These are phyloP conservation scores for Cyclostephanos invisitatus DNA, from an alignment of 108 stramenopile genomes.

Conservation along the genomic window DNA sequence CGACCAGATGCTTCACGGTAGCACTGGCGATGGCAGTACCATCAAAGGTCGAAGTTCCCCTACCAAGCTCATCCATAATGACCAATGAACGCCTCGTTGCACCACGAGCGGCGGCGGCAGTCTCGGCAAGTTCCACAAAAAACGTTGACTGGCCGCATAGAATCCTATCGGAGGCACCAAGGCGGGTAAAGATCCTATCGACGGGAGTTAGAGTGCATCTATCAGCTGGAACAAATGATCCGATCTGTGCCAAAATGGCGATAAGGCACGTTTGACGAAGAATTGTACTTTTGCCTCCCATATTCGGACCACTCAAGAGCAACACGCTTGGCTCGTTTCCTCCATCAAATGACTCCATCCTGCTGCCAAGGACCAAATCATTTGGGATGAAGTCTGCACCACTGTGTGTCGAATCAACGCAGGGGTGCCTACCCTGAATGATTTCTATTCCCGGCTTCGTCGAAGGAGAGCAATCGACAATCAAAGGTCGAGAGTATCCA, in stretches of 20 bases:
- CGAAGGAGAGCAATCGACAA: conserved; percentile 68
- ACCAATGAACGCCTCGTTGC: conserved; percentile 93
- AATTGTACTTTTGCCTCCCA: conserved; percentile 97
- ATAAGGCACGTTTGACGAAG: conserved; percentile 97
- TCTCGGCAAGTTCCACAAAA: conserved; percentile 98
- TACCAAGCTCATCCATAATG: conserved; percentile 98
- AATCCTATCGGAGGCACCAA: conserved; percentile 99
- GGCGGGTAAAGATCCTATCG: conserved; percentile 98
- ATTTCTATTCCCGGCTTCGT: conserved; percentile 68
- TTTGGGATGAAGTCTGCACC: conserved; percentile 95
- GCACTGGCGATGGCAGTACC: conserved; percentile 99
- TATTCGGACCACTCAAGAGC: conserved; percentile 96
- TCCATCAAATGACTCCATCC: conserved; percentile 12
- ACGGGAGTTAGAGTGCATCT: conserved; percentile 87
- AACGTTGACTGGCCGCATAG: conserved; percentile 98
- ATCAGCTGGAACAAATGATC: conserved; percentile 98
- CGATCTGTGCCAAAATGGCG: conserved; percentile 96
- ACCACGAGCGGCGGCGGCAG: conserved; percentile 93
- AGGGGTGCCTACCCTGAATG: conserved; percentile 92
- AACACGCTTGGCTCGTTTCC: conserved; percentile 62
- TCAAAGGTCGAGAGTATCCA: conserved; percentile 72
- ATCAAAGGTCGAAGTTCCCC: conserved; percentile 98
- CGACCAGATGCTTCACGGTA: conserved; percentile 91
- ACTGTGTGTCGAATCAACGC: conserved; percentile 80
- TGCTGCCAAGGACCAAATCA: conserved; percentile 77